These are phyloP conservation scores for Apium graveolens DNA, from an alignment of 129 eudicot genomes.

Conservation along the genomic window DNA sequence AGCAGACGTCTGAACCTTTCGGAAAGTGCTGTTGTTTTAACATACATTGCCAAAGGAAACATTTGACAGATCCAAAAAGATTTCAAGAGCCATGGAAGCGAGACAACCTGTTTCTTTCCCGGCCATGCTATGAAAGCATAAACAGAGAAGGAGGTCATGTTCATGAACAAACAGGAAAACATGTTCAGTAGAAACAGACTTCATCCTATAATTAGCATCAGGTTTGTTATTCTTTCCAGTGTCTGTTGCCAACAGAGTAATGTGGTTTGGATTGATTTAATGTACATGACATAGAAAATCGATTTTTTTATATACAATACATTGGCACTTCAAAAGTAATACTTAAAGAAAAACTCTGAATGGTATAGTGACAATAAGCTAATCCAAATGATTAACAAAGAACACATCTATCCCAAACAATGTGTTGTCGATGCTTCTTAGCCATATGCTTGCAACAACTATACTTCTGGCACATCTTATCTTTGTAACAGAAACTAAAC, in stretches of 20 bases:
- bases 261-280: background rate
- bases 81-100: background rate
- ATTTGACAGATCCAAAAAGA: background rate
- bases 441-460: too few relatives aligned
- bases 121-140: background rate
- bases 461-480: too few relatives aligned
- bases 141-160: background rate
- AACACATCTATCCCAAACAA: too few relatives aligned
- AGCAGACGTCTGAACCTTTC: conserved; percentile 21
- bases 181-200: background rate
- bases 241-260: background rate
- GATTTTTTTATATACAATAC: too few relatives aligned
- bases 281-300: background rate
- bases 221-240: background rate
- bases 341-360: background rate
- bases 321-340: background rate
- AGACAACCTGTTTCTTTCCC: background rate
- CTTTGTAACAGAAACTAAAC: too few relatives aligned
- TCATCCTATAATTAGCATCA: background rate
- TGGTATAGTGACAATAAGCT: too few relatives aligned
- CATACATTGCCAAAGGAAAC: background rate
- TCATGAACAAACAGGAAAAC: background rate
- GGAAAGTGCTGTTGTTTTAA: background rate
- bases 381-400: too few relatives aligned
- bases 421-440: too few relatives aligned